These are phyloP conservation scores for Cercospora sojina DNA, from an alignment of 2,329 filamentous ascomycete genomes.

Conservation along the genomic window DNA sequence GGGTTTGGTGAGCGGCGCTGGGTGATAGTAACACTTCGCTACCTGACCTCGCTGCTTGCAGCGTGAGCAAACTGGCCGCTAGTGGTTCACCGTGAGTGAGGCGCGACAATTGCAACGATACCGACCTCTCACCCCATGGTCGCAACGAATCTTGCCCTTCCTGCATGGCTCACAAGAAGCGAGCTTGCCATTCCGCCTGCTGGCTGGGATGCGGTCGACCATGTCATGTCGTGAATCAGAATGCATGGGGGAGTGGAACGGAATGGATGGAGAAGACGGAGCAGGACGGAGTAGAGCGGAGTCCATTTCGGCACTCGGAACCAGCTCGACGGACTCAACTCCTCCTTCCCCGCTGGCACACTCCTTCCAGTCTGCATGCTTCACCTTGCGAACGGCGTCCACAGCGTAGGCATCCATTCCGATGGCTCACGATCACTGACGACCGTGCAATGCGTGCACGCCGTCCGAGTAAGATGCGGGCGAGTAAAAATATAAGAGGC, in stretches of 20 bases:
- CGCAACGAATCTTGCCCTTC: conserved; percentile 23
- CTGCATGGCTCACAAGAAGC: conserved; percentile 20
- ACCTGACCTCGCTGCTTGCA: conserved; percentile 16
- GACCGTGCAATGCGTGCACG: not conserved
- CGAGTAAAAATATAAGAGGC: not conserved
- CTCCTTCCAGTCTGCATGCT: not conserved
- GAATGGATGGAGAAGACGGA: not conserved
- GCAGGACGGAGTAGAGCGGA: not conserved
- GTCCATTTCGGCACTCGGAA: not conserved
- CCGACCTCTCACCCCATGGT: conserved; percentile 13
- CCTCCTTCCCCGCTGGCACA: not conserved
- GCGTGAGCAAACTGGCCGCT: conserved; percentile 19
- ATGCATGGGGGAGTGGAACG: too few species aligned
- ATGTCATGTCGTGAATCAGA: not conserved
- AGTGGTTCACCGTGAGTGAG: not conserved
- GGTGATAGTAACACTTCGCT: conserved; percentile 24
- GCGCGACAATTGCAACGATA: too few species aligned
- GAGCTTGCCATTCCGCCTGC: conserved; percentile 24
- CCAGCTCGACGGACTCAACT: not conserved
- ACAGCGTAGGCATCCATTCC: not conserved
- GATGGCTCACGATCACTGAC: not conserved
- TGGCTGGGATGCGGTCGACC: conserved; percentile 4
- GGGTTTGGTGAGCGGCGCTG: conserved; percentile 22
- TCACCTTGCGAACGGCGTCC: not conserved
- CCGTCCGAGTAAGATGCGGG: not conserved